phyloP scores from a whole-genome alignment of 495 filamentous ascomycete genomes.

The Cudoniella acicularis region DNA sequence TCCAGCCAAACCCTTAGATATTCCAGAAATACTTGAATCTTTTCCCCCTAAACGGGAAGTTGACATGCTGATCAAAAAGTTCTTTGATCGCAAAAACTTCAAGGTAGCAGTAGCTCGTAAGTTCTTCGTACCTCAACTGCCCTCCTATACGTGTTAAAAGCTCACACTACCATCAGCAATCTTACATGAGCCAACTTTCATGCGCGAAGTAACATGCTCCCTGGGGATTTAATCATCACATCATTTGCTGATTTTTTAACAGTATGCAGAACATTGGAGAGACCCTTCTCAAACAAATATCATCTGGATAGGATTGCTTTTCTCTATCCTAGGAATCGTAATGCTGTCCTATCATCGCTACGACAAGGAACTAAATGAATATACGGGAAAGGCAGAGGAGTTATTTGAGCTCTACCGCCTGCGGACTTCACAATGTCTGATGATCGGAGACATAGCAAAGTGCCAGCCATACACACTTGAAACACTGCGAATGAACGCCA shows the following conservation, averaged over 20 bases:
- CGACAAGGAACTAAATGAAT: conserved; percentile 27
- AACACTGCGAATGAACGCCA: conserved; percentile 42
- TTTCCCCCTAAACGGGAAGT: no score
- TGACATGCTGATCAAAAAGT: no score
- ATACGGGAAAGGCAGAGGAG: conserved; percentile 20
- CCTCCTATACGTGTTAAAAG: no score
- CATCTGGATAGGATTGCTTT: conserved; percentile 46
- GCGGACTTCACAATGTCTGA: conserved; percentile 36
- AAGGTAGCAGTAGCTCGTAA: no score
- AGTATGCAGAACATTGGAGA: conserved; percentile 47
- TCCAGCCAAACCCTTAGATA: no score
- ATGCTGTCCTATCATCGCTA: conserved; percentile 33
- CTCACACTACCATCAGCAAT: no score
- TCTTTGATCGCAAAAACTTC: no score
- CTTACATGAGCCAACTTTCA: no score
- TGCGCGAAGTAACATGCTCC: neutral
- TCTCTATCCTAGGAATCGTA: conserved; percentile 37
- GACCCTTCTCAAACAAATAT: conserved; percentile 34
- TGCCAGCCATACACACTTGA: conserved; percentile 41
- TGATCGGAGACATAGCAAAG: conserved; percentile 39
- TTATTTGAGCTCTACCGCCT: conserved; percentile 12
- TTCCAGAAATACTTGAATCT: no score
- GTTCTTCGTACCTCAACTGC: no score
- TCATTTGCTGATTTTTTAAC: no score
- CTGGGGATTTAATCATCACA: neutral